Evolutionary conservation across 345 rosid species (phyloP).

Genomic region (Anastatica hierochuntica): DNA sequence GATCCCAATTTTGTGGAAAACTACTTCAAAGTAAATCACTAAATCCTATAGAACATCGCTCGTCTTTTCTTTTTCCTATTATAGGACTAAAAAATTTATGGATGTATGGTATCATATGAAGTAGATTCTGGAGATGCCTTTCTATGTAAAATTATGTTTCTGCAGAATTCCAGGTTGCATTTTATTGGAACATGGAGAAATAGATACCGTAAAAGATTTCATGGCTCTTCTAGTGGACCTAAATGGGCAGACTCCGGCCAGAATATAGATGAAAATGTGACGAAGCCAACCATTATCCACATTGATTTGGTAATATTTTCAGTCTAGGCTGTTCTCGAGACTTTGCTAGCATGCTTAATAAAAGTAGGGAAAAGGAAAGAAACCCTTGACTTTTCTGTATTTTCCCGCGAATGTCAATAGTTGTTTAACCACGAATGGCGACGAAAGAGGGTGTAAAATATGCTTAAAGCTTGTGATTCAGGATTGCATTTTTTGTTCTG

Average conservation of each 20-base stretch:
- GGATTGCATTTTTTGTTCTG: neutral
- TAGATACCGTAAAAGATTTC: constrained; percentile 69
- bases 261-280: constrained; percentile 29
- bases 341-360: neutral
- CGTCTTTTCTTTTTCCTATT: too few species aligned
- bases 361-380: neutral
- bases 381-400: neutral
- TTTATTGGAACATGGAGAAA: constrained; percentile 98
- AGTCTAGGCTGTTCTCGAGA: neutral
- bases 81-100: constrained; percentile 1
- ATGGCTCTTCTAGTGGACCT: constrained; percentile 30
- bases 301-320: constrained; percentile 67
- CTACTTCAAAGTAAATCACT: constrained; percentile 65
- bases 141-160: constrained; percentile 1
- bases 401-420: neutral
- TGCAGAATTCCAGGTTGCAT: constrained; percentile 91
- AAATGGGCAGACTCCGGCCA: constrained; percentile 28
- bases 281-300: constrained; percentile 47
- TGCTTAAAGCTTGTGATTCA: constrained; percentile 1
- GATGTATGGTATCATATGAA: neutral
- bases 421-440: neutral
- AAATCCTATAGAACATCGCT: too few species aligned
- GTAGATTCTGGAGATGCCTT: constrained; percentile 7
- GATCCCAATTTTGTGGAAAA: constrained; percentile 91
- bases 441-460: neutral